Conservation (phyloP, 2,329 filamentous ascomycete genomes). For the Fusarium mexicanum region DNA sequence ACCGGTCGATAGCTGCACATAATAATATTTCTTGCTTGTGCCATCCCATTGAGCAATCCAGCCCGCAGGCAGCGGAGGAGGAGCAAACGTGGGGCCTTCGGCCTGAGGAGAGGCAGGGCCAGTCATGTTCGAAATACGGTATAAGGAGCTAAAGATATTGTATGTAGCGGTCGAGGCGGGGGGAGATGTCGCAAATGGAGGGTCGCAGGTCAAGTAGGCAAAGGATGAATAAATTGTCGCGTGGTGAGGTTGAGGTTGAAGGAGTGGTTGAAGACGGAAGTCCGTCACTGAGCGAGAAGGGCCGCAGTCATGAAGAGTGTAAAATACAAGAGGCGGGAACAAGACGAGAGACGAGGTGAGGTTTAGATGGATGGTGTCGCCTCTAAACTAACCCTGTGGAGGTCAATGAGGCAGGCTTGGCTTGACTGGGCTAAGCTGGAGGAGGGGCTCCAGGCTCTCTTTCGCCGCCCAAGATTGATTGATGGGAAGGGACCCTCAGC, state of each 20-base stretch:
- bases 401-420: slow-evolving; percentile 34
- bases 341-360: slow-evolving; percentile 23
- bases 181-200: slow-evolving; percentile 26
- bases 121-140: slow-evolving; percentile 55
- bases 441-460: slow-evolving; percentile 20
- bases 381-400: slow-evolving; percentile 33
- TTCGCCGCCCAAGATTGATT: slow-evolving; percentile 22
- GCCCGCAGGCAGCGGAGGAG: slow-evolving; percentile 69
- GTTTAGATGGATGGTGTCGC: slow-evolving; percentile 40
- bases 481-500: slow-evolving; percentile 12
- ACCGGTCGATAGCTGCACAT: slow-evolving; percentile 76
- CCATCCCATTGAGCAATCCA: slow-evolving; percentile 79
- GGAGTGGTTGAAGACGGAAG: slow-evolving; percentile 32
- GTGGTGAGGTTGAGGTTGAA: not conserved
- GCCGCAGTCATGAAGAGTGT: slow-evolving; percentile 40
- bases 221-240: slow-evolving; percentile 17
- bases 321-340: slow-evolving; percentile 17
- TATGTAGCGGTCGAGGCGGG: slow-evolving; percentile 25
- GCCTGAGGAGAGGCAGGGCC: slow-evolving; percentile 67
- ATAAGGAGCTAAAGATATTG: not conserved
- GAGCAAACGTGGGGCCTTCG: slow-evolving; percentile 68
- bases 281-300: slow-evolving; percentile 41
- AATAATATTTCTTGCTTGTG: slow-evolving; percentile 72
- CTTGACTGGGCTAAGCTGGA: slow-evolving; percentile 29
- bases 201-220: not conserved